Evolutionary conservation across 192 early-diverging fungal genomes (phyloP).

Genomic region (Coemansia sp.): DNA sequence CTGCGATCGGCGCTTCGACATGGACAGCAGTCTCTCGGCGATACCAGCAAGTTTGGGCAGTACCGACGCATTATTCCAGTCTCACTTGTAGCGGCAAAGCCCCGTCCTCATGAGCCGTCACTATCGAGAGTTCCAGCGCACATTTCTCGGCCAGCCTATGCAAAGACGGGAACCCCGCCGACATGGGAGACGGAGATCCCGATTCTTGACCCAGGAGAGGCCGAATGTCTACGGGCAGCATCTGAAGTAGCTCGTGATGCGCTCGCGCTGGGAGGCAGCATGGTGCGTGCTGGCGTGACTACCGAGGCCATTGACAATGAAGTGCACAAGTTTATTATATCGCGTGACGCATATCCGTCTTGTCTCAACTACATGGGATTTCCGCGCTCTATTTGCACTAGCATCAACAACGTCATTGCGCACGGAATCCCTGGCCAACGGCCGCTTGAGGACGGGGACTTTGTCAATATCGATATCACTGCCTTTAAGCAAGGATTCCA

Average conservation of each 20-base stretch:
- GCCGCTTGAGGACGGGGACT: conserved; percentile 67
- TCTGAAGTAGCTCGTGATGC: conserved; percentile 64
- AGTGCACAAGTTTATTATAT: conserved; percentile 63
- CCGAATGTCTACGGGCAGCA: conserved; percentile 56
- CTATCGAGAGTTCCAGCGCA: conserved; percentile 33
- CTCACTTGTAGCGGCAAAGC: conserved; percentile 27
- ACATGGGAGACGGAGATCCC: conserved; percentile 56
- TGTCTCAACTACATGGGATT: conserved; percentile 81
- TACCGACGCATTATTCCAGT: conserved; percentile 38
- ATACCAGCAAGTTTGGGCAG: conserved; percentile 21
- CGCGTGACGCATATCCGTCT: conserved; percentile 69
- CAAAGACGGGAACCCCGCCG: conserved; percentile 58
- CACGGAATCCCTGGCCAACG: conserved; percentile 76
- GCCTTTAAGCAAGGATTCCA: conserved; percentile 69
- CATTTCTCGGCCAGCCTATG: conserved; percentile 65
- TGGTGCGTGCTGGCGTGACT: conserved; percentile 57
- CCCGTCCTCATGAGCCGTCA: conserved; percentile 35
- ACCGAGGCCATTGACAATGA: conserved; percentile 58
- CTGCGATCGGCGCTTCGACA: conserved; percentile 13
- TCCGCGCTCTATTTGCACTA: conserved; percentile 78
- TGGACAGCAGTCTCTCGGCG: not conserved
- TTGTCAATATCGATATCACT: conserved; percentile 83
- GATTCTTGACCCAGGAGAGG: conserved; percentile 40
- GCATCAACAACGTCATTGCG: conserved; percentile 83
- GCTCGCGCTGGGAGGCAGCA: conserved; percentile 58